Evolutionary conservation across 116 monocot species (phyloP).

Genomic region (Papilionanthe hybrid): DNA sequence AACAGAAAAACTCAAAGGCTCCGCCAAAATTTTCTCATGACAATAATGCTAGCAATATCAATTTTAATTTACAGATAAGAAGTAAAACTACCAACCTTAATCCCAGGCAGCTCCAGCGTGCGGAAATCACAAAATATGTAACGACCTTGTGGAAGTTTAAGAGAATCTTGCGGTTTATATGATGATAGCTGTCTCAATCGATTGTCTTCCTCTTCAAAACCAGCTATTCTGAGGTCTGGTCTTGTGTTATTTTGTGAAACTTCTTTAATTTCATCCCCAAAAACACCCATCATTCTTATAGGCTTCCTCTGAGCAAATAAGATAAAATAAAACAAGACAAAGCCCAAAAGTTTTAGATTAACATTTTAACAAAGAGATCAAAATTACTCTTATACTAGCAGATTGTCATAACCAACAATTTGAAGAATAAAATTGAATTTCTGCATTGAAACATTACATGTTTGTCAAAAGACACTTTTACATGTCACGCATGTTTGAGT

Average conservation of each 20-base stretch:
- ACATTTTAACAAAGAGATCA: neutral
- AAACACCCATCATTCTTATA: constrained; percentile 94
- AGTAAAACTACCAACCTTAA: constrained; percentile 55
- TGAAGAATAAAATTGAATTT: no score
- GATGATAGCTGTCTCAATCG: constrained; percentile 48
- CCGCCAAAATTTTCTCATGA: neutral
- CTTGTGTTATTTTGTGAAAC: constrained; percentile 58
- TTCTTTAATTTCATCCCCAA: constrained; percentile 71
- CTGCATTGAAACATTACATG: no score
- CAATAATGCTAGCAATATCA: neutral
- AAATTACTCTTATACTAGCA: neutral
- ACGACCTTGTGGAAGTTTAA: constrained; percentile 73
- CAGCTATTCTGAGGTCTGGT: constrained; percentile 63
- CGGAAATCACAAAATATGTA: constrained; percentile 88
- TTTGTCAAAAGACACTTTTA: no score
- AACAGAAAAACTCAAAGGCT: neutral
- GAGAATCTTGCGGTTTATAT: constrained; percentile 18
- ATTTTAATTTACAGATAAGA: neutral
- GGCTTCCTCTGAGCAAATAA: constrained; percentile 57
- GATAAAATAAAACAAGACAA: neutral
- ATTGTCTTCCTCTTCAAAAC: constrained; percentile 96
- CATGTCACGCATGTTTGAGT: no score
- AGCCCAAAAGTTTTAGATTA: neutral
- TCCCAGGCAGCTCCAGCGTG: constrained; percentile 77
- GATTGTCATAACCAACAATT: no score